phyloP scores from a whole-genome alignment of 768 basidiomycete genomes.

The Naematelia encephala region DNA sequence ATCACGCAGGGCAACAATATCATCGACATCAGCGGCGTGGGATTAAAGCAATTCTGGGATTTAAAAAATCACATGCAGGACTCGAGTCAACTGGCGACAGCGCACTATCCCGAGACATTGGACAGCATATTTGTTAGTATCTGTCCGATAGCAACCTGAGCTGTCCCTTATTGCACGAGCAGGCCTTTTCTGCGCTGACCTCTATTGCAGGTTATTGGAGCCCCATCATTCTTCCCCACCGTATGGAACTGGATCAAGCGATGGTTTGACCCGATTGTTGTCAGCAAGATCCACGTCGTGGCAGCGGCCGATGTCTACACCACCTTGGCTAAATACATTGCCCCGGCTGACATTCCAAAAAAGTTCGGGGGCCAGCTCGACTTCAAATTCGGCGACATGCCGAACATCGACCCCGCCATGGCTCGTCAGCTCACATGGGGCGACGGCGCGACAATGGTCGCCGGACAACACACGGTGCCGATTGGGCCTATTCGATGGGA shows the following conservation, averaged over 20 bases:
- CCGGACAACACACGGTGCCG: not conserved
- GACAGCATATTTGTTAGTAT: slow-evolving; percentile 23
- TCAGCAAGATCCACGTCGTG: slow-evolving; percentile 71
- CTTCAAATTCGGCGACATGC: slow-evolving; percentile 68
- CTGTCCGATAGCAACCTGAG: not conserved
- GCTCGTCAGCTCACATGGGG: slow-evolving; percentile 5
- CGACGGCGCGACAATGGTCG: slow-evolving; percentile 2
- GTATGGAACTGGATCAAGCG: slow-evolving; percentile 78
- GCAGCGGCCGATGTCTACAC: slow-evolving; percentile 16
- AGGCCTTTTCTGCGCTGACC: not conserved
- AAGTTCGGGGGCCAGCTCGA: slow-evolving; percentile 71
- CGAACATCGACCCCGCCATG: slow-evolving; percentile 57
- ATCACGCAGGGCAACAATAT: slow-evolving; percentile 25
- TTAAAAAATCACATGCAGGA: slow-evolving; percentile 25
- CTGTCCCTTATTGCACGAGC: not conserved
- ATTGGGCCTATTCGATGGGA: slow-evolving; percentile 16
- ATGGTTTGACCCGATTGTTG: slow-evolving; percentile 74
- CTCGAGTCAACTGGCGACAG: slow-evolving; percentile 18
- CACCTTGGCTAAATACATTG: slow-evolving; percentile 58
- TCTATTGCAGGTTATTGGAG: slow-evolving; percentile 60
- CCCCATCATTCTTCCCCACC: slow-evolving; percentile 76
- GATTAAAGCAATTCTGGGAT: slow-evolving; percentile 22
- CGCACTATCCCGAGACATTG: slow-evolving; percentile 25
- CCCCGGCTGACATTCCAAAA: slow-evolving; percentile 59
- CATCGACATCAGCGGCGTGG: slow-evolving; percentile 19